Evolutionary conservation across 768 basidiomycete genomes (phyloP).

Genomic region (Mycena haematopus): DNA sequence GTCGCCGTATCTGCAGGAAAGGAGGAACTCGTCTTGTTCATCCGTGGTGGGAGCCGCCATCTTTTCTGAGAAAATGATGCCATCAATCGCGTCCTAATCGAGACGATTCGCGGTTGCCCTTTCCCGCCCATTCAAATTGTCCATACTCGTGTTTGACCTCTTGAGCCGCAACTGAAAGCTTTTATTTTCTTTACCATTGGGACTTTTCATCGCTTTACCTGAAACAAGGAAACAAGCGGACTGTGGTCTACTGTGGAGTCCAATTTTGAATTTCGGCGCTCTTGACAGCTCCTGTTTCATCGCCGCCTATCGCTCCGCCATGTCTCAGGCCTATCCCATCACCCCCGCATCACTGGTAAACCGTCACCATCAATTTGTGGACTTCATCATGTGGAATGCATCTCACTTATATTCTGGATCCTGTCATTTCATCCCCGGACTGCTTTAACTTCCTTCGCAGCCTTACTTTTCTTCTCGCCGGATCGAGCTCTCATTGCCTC

Average conservation of each 20-base stretch:
- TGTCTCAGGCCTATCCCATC: conserved; percentile 8
- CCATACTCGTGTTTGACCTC: too few relatives aligned
- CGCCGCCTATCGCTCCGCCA: not conserved
- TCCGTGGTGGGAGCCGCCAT: conserved; percentile 49
- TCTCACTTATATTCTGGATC: conserved; percentile 7
- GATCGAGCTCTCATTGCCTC: conserved; percentile 32
- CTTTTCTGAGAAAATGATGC: not conserved
- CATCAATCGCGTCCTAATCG: conserved; percentile 19
- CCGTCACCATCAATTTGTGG: conserved; percentile 11
- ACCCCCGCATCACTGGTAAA: conserved; percentile 8
- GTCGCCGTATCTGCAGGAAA: conserved; percentile 89
- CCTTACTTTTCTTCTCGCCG: conserved; percentile 31
- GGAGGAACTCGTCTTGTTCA: conserved; percentile 75
- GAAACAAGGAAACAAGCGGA: too few relatives aligned
- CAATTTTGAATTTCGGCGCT: not conserved
- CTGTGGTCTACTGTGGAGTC: not conserved
- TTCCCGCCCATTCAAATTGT: too few relatives aligned
- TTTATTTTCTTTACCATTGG: too few relatives aligned
- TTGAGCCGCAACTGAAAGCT: too few relatives aligned
- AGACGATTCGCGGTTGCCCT: conserved; percentile 1
- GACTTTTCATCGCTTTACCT: not conserved
- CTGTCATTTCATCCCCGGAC: not conserved
- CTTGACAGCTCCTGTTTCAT: conserved; percentile 5
- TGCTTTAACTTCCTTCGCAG: conserved; percentile 23
- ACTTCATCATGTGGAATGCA: conserved; percentile 17